Base-by-base conservation (phyloP, 208 protist genomes). In the Crithidia brevicula region DNA sequence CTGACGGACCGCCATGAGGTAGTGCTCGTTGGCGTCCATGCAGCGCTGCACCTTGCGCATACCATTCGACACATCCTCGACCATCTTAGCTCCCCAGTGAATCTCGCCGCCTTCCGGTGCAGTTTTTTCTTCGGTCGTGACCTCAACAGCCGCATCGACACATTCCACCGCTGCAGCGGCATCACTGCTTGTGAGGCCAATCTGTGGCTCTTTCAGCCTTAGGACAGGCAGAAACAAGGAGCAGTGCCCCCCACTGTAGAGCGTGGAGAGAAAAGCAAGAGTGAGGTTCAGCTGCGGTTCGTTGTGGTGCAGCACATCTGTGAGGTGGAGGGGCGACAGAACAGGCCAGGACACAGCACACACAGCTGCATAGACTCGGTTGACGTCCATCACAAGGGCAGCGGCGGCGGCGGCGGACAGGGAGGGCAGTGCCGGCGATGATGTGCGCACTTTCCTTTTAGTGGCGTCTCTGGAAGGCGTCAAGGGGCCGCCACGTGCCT, bases 201-300 rank as follows among this genome's bases (percentile, higher is more conserved):
- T 33, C 5, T 28, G 13, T 1, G 33, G 45, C 42, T 7, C 30
- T 18, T 30, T 13, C 28, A 60, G 56, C 2, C 10, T 43, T 53
- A 68, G 45, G 25, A 42, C 36, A 18, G 57, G 67, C 62, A 45
- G 27, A 46, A 96, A 96, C 23, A 96, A 72, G 1, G 91, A 94
- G 74, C 88, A 96, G 72, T 96, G 88, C 9, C 91, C 86, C 30
- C 91, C 91, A 42, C 85, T 77, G 72, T 85, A 87, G 22, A 86
- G 65, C 28, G 74, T 87, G 43, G 72, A 72, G 5, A 96, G 53
- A 61, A 93, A 96, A 64, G 60, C 78, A 13, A 91, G 22, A 15
- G 82, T 77, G 5, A 94, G 33, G 54, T 71, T 71, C 30, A 93
- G 71, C 58, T 83, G 75, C 31, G 67, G 57, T 46, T 93, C 86